A percentile compares a stretch with the other conserved stretches of the same genome.
These are phyloP conservation scores for Apium graveolens DNA, from an alignment of 129 eudicot species.

Conservation along the genomic window DNA sequence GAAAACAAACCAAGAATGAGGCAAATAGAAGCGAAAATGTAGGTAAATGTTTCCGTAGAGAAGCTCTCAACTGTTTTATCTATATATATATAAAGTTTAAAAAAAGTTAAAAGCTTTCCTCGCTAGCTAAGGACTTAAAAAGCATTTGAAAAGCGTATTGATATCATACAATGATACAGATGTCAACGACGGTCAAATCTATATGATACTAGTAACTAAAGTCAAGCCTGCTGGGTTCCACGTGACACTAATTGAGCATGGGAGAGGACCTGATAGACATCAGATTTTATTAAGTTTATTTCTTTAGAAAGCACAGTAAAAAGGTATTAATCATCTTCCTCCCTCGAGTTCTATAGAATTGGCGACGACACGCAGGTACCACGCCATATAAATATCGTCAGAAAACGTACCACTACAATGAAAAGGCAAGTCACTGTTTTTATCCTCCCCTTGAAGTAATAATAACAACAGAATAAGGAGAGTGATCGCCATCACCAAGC, in stretches of 20 bases:
- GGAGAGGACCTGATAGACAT: background rate
- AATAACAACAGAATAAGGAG: background rate
- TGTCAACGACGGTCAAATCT: background rate
- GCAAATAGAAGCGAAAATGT: background rate
- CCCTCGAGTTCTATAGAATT: background rate
- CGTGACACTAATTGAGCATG: no score
- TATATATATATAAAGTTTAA: background rate
- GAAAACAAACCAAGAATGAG: background rate
- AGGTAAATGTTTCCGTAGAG: background rate
- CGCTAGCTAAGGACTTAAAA: background rate
- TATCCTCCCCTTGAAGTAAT: background rate
- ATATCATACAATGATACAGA: background rate
- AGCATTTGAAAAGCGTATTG: background rate
- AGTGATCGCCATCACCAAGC: background rate
- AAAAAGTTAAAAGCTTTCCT: background rate
- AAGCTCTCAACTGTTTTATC: background rate
- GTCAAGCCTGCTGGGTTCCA: background rate
- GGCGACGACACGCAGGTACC: background rate
- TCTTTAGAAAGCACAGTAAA: background rate
- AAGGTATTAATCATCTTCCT: background rate
- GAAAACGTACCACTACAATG: background rate
- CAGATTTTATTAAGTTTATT: background rate
- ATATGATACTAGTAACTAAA: background rate
- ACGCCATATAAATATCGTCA: background rate
- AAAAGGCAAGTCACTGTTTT: background rate